These are phyloP conservation scores for Fagus sylvatica DNA, from an alignment of 306 rosid genomes.

Conservation along the genomic window DNA sequence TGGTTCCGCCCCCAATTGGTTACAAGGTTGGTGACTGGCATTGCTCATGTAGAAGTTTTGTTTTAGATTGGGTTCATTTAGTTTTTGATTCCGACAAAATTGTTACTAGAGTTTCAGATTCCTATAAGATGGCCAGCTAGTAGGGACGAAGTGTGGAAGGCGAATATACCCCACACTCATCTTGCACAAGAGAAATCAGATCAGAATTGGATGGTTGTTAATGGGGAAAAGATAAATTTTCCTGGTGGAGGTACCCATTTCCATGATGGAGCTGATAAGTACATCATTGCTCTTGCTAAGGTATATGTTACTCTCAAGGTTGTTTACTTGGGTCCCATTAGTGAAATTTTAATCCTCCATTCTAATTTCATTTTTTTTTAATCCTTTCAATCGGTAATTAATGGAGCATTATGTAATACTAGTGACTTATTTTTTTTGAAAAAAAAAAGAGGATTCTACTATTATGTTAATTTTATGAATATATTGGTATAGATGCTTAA, in stretches of 20 bases:
- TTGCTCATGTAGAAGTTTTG: background rate
- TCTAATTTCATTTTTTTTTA: background rate
- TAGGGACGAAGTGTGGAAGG: slow-evolving; percentile 75
- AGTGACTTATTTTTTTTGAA: background rate
- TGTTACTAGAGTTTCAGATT: slow-evolving; percentile 48
- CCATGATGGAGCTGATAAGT: slow-evolving; percentile 63
- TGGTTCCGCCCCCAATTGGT: slow-evolving; percentile 55
- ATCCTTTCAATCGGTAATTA: background rate
- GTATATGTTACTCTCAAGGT: slow-evolving; percentile 24
- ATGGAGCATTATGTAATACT: background rate
- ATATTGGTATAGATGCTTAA: slow-evolving; percentile 52
- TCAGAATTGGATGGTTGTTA: slow-evolving; percentile 74
- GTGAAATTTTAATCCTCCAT: no score
- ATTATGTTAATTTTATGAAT: background rate
- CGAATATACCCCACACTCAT: slow-evolving; percentile 65
- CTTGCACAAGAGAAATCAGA: slow-evolving; percentile 67
- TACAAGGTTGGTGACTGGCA: slow-evolving; percentile 44
- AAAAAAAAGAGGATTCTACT: background rate
- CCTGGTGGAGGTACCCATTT: slow-evolving; percentile 75
- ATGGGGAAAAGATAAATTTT: slow-evolving; percentile 65
- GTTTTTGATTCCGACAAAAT: slow-evolving; percentile 32
- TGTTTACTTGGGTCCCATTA: background rate
- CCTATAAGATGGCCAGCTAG: slow-evolving; percentile 64
- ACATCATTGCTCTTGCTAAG: slow-evolving; percentile 53
- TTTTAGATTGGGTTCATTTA: slow-evolving; percentile 1